Evolutionary conservation across 1,139 yeast species (phyloP), one percentile per base, ranked within the genome.

Genomic region (Suhomyces taliae): DNA sequence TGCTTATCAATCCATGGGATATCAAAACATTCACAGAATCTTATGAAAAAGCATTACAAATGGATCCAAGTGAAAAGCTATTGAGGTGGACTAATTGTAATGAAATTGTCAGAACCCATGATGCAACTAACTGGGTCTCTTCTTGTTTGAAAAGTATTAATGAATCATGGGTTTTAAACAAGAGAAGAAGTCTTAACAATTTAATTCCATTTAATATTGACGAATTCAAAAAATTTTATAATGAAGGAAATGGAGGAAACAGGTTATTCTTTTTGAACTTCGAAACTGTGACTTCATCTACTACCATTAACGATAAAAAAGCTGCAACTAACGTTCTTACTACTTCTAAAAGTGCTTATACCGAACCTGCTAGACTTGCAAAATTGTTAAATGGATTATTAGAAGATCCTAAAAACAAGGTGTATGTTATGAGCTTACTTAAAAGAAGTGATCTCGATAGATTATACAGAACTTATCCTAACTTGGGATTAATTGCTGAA

Each of bases 1-100:
- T 91, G 6, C 66, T 90, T 39, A 84, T 91, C 37, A 95, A 93
- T 61, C 99, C 99, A 1, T 93, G 97, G 96, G 95, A 90, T 63
- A 74, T 80, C 34, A 78, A 74, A 41, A 79, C 80, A 51, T 82
- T 90, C 54, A 76, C 95, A 0, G 76, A 79, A 26, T 74, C 81
- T 7, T 86, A 90, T 48, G 74, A 80, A 51, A 51, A 61, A 8
- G 89, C 90, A 40, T 67, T 93, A 41, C 81, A 78, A 10, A 84
- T 91, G 91, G 54, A 74, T 7, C 62, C 65, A 0, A 75, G 70
- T 26, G 95, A 87, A 53, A 83, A 82, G 55, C 57, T 66, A 29
- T 58, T 67, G 38, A 74, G 91, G 41, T 90, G 96, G 93, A 64
- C 75, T 27, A 69, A 67, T 32, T 75, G 90, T 59, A 74, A 79